Conservation (phyloP, 2,329 filamentous ascomycete genomes). For the Colletotrichum orbiculare region DNA sequence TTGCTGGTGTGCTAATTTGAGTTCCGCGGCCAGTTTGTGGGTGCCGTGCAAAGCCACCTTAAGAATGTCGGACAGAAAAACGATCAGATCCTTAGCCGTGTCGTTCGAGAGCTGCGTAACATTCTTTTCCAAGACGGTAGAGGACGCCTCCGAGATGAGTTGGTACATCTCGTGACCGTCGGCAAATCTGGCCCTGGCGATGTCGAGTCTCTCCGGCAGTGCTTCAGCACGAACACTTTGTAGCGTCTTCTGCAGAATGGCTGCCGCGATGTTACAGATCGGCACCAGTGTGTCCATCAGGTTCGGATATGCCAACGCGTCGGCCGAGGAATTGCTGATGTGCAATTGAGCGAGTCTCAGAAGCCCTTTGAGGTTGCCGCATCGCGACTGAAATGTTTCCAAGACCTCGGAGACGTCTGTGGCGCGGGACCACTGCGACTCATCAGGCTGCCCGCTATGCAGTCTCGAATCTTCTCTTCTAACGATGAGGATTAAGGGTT, state of each 20-base stretch:
- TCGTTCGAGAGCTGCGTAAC: conserved; percentile 63
- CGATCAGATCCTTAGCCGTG: conserved; percentile 51
- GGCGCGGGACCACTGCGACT: conserved; percentile 42
- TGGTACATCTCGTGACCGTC: conserved; percentile 57
- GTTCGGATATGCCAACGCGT: conserved; percentile 59
- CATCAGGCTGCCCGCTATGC: conserved; percentile 36
- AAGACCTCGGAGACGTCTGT: conserved; percentile 50
- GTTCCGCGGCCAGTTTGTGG: conserved; percentile 48
- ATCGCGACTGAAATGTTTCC: conserved; percentile 52
- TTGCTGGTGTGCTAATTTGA: conserved; percentile 46
- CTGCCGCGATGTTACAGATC: conserved; percentile 49
- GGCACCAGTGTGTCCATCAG: conserved; percentile 56
- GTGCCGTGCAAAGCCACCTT: conserved; percentile 52
- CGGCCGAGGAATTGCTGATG: conserved; percentile 52
- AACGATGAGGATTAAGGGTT: conserved; percentile 51
- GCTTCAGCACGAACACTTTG: conserved; percentile 37
- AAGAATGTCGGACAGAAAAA: conserved; percentile 57
- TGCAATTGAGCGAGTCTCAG: conserved; percentile 55
- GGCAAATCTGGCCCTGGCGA: conserved; percentile 48
- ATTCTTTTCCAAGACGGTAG: conserved; percentile 64
- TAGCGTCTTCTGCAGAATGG: conserved; percentile 46
- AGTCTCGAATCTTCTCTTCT: conserved; percentile 40
- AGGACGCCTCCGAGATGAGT: conserved; percentile 54
- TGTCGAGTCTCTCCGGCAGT: conserved; percentile 36
- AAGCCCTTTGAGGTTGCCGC: conserved; percentile 57